These are phyloP conservation scores for Arctium lappa DNA, from an alignment of 129 eudicot genomes.

Conservation along the genomic window DNA sequence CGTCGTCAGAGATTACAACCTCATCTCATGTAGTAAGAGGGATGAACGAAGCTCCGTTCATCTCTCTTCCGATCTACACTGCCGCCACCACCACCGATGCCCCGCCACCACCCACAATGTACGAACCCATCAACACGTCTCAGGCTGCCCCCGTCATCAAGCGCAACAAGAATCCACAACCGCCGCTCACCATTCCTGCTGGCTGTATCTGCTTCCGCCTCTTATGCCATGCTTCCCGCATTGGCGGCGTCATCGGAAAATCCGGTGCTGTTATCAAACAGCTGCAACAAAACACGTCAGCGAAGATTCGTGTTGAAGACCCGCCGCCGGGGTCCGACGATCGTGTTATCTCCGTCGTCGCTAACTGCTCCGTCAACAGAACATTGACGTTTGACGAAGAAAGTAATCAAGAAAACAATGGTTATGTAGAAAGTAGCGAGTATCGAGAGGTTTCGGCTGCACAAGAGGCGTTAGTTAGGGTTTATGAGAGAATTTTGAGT, in stretches of 20 bases:
- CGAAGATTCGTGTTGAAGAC: conserved; percentile 57
- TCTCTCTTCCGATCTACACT: conserved; percentile 31
- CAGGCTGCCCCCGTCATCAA: conserved; percentile 14
- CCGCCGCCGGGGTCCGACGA: conserved; percentile 30
- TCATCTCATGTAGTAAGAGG: neutral
- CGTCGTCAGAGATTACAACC: neutral
- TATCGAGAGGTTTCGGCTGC: conserved; percentile 56
- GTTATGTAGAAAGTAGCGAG: neutral
- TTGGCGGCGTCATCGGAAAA: conserved; percentile 74
- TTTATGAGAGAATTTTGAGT: conserved; percentile 70
- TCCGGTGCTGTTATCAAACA: conserved; percentile 55
- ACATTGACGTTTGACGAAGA: conserved; percentile 17
- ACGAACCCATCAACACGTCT: conserved; percentile 15
- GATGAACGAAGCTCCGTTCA: conserved; percentile 22
- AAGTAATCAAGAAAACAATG: neutral
- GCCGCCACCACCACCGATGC: conserved; percentile 27
- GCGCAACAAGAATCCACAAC: conserved; percentile 22
- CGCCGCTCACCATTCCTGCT: conserved; percentile 30
- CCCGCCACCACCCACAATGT: conserved; percentile 1
- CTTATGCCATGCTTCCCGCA: conserved; percentile 64
- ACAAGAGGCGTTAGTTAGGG: conserved; percentile 71
- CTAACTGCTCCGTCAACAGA: conserved; percentile 9
- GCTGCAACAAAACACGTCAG: conserved; percentile 47
- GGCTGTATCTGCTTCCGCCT: conserved; percentile 49
- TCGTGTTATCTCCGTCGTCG: conserved; percentile 50